phyloP scores from a whole-genome alignment of 352 stramenopile species.

The Hyaloperonospora arabidopsidis region DNA sequence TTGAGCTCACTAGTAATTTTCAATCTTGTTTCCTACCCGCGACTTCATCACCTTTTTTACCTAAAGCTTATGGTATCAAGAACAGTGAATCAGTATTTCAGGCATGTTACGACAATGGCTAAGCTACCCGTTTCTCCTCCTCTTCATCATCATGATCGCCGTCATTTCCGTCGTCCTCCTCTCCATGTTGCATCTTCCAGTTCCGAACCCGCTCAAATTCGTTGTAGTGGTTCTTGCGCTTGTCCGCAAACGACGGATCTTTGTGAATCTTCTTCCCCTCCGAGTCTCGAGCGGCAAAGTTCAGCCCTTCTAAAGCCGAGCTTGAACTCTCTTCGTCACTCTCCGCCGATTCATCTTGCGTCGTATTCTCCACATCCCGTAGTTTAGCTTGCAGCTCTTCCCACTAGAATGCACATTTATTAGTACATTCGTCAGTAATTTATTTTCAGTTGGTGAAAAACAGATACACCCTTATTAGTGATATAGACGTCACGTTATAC shows the following conservation, averaged over 20 bases:
- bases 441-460: too few relatives aligned
- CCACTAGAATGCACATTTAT: conserved; percentile 33
- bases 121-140: conserved; percentile 7
- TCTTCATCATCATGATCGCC: conserved; percentile 24
- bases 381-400: conserved; percentile 63
- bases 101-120: conserved; percentile 6
- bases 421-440: too few relatives aligned
- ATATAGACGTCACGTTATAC: conserved; percentile 11
- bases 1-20: too few relatives aligned
- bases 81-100: too few relatives aligned
- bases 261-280: conserved; percentile 63
- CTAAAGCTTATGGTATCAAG: too few relatives aligned
- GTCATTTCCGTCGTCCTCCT: conserved; percentile 37
- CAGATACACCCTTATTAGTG: too few relatives aligned
- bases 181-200: conserved; percentile 52
- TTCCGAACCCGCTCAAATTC: conserved; percentile 66
- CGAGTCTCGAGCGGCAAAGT: conserved; percentile 37
- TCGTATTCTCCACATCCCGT: conserved; percentile 38
- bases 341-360: conserved; percentile 55
- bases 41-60: too few relatives aligned
- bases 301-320: conserved; percentile 7
- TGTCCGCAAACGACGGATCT: conserved; percentile 56
- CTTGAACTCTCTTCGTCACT: conserved; percentile 37
- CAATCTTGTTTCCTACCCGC: too few relatives aligned
- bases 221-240: conserved; percentile 82